These are phyloP conservation scores for Diplosphaera chodatii DNA, from an alignment of 139 green algal species.

Conservation along the genomic window DNA sequence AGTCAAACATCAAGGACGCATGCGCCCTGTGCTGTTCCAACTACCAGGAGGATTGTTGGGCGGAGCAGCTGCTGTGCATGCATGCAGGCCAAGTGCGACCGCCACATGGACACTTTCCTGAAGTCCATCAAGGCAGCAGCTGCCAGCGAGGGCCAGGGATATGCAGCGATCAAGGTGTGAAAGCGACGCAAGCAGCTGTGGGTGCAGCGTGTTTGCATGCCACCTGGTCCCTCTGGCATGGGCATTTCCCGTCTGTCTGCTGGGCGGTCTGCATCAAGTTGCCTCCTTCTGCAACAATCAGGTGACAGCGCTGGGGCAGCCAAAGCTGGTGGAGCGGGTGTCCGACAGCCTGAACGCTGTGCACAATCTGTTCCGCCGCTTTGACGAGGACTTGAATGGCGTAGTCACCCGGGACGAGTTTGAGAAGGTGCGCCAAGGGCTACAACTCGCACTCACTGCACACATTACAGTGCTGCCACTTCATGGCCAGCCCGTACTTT, in stretches of 20 bases:
- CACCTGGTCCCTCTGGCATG: too few relatives aligned
- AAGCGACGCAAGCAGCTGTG: too few relatives aligned
- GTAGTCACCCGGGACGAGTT: conserved; percentile 41
- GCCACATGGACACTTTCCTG: conserved; percentile 52
- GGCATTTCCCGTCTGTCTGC: too few relatives aligned
- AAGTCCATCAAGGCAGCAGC: conserved; percentile 58
- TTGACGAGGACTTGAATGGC: conserved; percentile 60
- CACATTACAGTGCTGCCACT: too few relatives aligned
- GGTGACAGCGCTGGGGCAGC: conserved; percentile 80
- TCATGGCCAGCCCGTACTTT: too few relatives aligned
- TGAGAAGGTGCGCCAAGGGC: conserved; percentile 1
- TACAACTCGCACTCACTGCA: too few relatives aligned
- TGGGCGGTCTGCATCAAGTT: too few relatives aligned
- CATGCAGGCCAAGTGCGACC: conserved; percentile 45
- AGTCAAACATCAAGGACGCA: too few relatives aligned
- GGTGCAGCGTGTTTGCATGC: too few relatives aligned
- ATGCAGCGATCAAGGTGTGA: conserved; percentile 75
- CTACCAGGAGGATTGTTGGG: too few relatives aligned
- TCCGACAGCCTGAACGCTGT: conserved; percentile 45
- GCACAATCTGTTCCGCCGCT: conserved; percentile 52
- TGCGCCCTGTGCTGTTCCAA: too few relatives aligned
- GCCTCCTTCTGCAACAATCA: conserved; percentile 7
- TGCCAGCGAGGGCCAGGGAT: conserved; percentile 44
- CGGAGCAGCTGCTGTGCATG: too few relatives aligned
- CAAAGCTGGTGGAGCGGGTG: conserved; percentile 67